Base-by-base conservation (phyloP, 257 asterid species). In the Henckelia pumila region DNA sequence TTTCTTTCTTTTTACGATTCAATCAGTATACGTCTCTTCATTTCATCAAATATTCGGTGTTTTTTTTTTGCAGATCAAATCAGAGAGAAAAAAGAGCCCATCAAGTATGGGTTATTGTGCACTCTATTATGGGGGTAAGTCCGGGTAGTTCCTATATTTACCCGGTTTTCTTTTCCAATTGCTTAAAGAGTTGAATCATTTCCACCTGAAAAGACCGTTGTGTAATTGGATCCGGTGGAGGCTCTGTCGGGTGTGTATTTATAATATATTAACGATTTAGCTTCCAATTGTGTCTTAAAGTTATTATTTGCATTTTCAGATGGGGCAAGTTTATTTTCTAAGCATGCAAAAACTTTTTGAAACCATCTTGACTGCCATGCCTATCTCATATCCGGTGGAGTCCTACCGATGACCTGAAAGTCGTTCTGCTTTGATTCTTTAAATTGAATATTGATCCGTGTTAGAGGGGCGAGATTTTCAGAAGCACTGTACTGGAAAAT, bases 181-280 rank as follows among this genome's bases (percentile, higher is more conserved):
- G 77, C 97, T 94, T 73, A 89, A 91, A 79, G 86, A 83, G 81
- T 70, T 94, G 84, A 94, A 91, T 81, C 95, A 79, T 76, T 76
- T 83, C 72, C 91, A 88, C 82, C 86, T 94, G 84, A 83, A 81
- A n/a, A 11, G 88, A 85, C 73, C 89, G 79, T 73, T 94, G 99
- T 82, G 69, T 91, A 69, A 76, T 94, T 67, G 99, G 97, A 74
- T 94, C 49, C 58, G 99, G 99, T 30, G 99, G 97, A 85, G 99
- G 95, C 64, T 88, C 99, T 74, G 97, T 94, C 14, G 98, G 98
- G 97, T 94, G 76, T 62, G 98, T 85, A 64, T 79, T 79, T 44
- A 52, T 74, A 1, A 53, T 32, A 55, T 72, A 26, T 24, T 33
- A 37, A 37, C 49, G 3, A 37, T 35, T 30, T 30, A 56, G 24